Evolutionary conservation across 2,329 filamentous ascomycete species (phyloP).

Genomic region (Lachnellula subtilissima): DNA sequence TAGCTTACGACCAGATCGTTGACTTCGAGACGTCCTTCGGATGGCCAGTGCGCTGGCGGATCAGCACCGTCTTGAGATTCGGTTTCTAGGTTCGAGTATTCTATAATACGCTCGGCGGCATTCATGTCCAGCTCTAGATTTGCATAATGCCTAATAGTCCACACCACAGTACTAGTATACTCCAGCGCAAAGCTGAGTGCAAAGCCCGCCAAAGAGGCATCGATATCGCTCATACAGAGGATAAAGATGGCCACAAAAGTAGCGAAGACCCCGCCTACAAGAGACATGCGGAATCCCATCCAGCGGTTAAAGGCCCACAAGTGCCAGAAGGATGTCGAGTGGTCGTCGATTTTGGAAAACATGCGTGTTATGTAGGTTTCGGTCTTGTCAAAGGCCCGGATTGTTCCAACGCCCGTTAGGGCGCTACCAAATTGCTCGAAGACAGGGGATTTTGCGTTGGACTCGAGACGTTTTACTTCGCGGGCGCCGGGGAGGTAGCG

Average conservation of each 20-base stretch:
- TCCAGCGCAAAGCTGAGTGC: slow-evolving; percentile 69
- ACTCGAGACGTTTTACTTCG: slow-evolving; percentile 73
- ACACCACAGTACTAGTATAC: slow-evolving; percentile 60
- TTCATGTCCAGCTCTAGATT: slow-evolving; percentile 76
- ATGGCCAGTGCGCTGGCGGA: slow-evolving; percentile 70
- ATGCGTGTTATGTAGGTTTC: slow-evolving; percentile 64
- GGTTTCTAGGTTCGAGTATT: slow-evolving; percentile 65
- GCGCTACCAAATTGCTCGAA: slow-evolving; percentile 76
- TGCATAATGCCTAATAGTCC: slow-evolving; percentile 62
- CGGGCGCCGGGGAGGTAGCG: slow-evolving; percentile 66
- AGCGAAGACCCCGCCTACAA: slow-evolving; percentile 66
- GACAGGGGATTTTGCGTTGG: slow-evolving; percentile 70
- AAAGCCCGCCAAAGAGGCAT: slow-evolving; percentile 69
- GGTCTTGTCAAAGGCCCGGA: slow-evolving; percentile 68
- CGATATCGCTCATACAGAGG: slow-evolving; percentile 55
- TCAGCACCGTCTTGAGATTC: slow-evolving; percentile 58
- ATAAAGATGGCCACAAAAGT: slow-evolving; percentile 61
- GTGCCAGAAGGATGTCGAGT: slow-evolving; percentile 61
- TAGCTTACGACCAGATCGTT: slow-evolving; percentile 67
- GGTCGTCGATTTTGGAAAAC: slow-evolving; percentile 64
- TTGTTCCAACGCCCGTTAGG: slow-evolving; percentile 67
- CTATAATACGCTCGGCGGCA: slow-evolving; percentile 68
- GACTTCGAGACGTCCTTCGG: slow-evolving; percentile 68
- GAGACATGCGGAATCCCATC: slow-evolving; percentile 68
- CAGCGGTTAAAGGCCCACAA: slow-evolving; percentile 71